Evolutionary conservation across 2,329 filamentous ascomycete genomes (phyloP), one percentile per base, ranked within the genome.

Genomic region (Cladosporium sp.): DNA sequence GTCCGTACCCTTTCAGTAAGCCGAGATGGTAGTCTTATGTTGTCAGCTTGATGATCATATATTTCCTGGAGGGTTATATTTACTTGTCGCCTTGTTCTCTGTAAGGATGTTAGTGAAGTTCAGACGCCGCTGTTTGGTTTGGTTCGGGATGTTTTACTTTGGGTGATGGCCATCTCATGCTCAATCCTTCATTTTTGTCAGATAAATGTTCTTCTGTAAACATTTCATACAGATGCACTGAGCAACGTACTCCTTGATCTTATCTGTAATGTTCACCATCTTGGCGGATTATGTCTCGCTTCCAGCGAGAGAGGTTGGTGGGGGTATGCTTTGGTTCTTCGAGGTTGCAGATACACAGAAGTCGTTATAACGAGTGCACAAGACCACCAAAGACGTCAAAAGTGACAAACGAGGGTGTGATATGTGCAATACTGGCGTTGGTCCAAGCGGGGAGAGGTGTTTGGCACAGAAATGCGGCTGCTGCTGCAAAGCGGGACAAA

Each of bases 201-300:
- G 64, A 58, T 1, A 0, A 1, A 21, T 4, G 1, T 18, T 32
- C 32, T 16, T 32, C 25, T 16, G 23, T 5, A 63, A 13, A 49
- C 10, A 14, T 51, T 14, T 7, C 32, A n/a, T 14, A 49, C n/a
- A 48, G 28, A 16, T 25, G 36, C 23, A n/a, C 54, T 25, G 11
- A 14, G 26, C 21, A 23, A 78, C 89, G 76, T 81, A 97, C 94
- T 98, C 95, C 86, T 99, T 99, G 84, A 99, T 99, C 86, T 97
- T 98, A 64, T 99, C 96, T 71, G 95, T 98, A 72, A 99, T 99
- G 84, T 98, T 98, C 80, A 98, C 95, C 95, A 99, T 99, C 75
- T 76, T 82, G 73, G 61, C 76, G 58, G 56, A 43, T 56, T 48
- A 23, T n/a, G 53, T 61, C 70, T 68, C 69, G 67, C 64, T 53